Evolutionary conservation across 2,329 filamentous ascomycete species (phyloP).

Genomic region (Colletotrichum incanum): DNA sequence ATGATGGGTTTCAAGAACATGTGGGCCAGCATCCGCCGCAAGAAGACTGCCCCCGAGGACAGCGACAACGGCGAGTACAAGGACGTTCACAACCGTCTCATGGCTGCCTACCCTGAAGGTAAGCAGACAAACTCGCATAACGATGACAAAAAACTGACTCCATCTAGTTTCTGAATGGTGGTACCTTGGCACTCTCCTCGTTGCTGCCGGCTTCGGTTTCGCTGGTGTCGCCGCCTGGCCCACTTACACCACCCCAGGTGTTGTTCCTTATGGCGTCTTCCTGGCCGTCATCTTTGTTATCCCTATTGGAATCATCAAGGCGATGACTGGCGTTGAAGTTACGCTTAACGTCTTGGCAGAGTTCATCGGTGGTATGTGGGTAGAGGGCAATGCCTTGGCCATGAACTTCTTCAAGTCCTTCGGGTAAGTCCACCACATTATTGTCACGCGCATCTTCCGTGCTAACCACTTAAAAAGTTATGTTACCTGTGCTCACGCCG

Average conservation of each 20-base stretch:
- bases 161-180: conserved; percentile 59
- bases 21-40: conserved; percentile 48
- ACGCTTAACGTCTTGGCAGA: conserved; percentile 64
- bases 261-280: conserved; percentile 59
- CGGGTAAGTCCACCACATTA: conserved; percentile 26
- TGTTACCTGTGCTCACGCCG: conserved; percentile 66
- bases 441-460: conserved; percentile 9
- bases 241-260: conserved; percentile 58
- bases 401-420: conserved; percentile 64
- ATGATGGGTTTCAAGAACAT: conserved; percentile 47
- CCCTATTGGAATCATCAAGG: conserved; percentile 61
- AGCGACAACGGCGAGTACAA: conserved; percentile 56
- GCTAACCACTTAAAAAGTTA: conserved; percentile 46
- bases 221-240: conserved; percentile 58
- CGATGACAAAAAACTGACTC: background rate
- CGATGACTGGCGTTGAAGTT: conserved; percentile 60
- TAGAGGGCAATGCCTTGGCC: conserved; percentile 61
- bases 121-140: background rate
- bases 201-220: conserved; percentile 55
- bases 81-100: conserved; percentile 54
- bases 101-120: conserved; percentile 51
- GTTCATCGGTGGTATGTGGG: conserved; percentile 62
- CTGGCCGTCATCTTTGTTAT: conserved; percentile 62
- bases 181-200: conserved; percentile 54
- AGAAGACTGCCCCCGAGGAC: conserved; percentile 43